Base-by-base conservation (phyloP, 768 basidiomycete species). In the Clavaria fumosa region DNA sequence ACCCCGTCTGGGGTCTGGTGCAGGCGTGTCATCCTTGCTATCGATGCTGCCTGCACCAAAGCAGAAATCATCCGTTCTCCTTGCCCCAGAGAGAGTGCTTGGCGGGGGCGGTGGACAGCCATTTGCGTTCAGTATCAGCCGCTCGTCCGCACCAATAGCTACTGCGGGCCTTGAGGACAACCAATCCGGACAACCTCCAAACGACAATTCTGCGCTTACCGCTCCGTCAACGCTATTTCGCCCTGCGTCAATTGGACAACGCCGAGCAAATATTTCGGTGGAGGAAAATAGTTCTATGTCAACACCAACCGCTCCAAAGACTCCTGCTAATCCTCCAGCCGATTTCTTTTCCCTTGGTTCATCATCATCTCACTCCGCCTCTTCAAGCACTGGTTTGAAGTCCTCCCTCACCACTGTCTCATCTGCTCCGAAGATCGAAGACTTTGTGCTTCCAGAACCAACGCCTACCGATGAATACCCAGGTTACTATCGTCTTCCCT, bases 401-500 rank as follows among this genome's bases (percentile, higher is more conserved):
- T 28, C 40, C 57, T 7, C 39, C 52, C 10, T 36, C 47, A 41
- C 46, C 12, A 12, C n/a, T n/a, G 34, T 72, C 10, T 78, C 78
- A 15, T 72, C 84, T 17, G 84, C 85, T 0, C 84, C 84, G 4
- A 54, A 53, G 10, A 53, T 88, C 7, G 67, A 77, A 4, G 72
- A 70, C 31, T 85, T 77, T 45, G 62, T 69, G 28, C 72, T 76
- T 0, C 85, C 83, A 1, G 73, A 77, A 37, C 85, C 86, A 1
- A 78, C 75, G 4, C 69, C 71, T 3, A 62, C 63, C 5, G 86
- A 89, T 50, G 70, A 72, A 11, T 85, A 86, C 53, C 86, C 86
- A 1, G 86, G 86, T 4, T 90, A 89, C 59, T 88, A 89, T 47
- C 75, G 78, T 38, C 66, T 80, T 14, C 83, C 86, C 0, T 78